These are phyloP conservation scores for Colletotrichum costaricense DNA, from an alignment of 2,329 filamentous ascomycete genomes.

Conservation along the genomic window DNA sequence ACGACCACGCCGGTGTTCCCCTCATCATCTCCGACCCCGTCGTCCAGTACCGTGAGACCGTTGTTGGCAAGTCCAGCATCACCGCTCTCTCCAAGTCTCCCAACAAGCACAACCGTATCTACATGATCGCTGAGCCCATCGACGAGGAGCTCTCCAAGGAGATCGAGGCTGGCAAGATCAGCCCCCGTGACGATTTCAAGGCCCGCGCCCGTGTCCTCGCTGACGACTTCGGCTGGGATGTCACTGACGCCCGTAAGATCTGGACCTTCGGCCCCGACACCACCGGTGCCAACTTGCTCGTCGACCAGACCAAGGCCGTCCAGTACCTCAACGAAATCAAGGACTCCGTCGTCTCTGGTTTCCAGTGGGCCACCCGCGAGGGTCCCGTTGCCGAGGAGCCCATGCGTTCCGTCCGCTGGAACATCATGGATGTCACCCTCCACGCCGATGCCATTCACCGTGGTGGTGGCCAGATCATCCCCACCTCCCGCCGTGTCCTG, in stretches of 20 bases:
- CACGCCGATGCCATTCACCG: slow-evolving; percentile 99
- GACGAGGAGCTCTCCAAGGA: slow-evolving; percentile 90
- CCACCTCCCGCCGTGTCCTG: slow-evolving; percentile 95
- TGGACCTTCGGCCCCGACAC: slow-evolving; percentile 99
- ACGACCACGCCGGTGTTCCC: slow-evolving; percentile 98
- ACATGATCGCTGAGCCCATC: slow-evolving; percentile 91
- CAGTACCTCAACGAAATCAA: slow-evolving; percentile 99
- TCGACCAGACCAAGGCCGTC: slow-evolving; percentile 99
- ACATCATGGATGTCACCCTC: slow-evolving; percentile 99
- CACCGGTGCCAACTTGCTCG: slow-evolving; percentile 95
- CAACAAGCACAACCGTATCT: slow-evolving; percentile 99
- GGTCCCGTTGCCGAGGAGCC: slow-evolving; percentile 98
- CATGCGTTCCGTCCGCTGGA: slow-evolving; percentile 97
- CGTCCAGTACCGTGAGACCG: slow-evolving; percentile 98
- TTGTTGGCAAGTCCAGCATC: slow-evolving; percentile 86
- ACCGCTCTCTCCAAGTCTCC: slow-evolving; percentile 98
- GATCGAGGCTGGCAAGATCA: slow-evolving; percentile 93
- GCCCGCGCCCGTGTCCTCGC: slow-evolving; percentile 93
- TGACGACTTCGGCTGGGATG: slow-evolving; percentile 98
- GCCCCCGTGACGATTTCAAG: slow-evolving; percentile 98
- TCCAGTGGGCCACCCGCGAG: slow-evolving; percentile 99
- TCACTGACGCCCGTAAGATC: slow-evolving; percentile 99
- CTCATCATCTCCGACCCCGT: slow-evolving; percentile 98
- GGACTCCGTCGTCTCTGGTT: slow-evolving; percentile 99
- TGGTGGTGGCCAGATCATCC: slow-evolving; percentile 99